These are phyloP conservation scores for Haplographium delicatum DNA, from an alignment of 495 filamentous ascomycete species.

Conservation along the genomic window DNA sequence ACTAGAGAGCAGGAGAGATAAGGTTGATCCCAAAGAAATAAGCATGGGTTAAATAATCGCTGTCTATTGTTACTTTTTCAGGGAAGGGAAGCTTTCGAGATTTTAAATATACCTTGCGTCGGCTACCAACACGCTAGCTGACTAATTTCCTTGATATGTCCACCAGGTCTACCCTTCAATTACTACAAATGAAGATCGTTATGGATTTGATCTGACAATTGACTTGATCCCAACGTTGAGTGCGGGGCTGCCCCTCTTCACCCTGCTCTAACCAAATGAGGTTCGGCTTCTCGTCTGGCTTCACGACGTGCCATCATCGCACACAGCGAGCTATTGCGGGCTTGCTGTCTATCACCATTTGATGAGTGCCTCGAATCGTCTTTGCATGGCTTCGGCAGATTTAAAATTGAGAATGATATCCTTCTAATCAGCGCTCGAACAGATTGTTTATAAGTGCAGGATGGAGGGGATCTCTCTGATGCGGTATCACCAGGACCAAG, in stretches of 20 bases:
- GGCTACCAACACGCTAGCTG: too few species aligned
- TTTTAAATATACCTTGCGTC: too few species aligned
- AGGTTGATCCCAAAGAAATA: too few species aligned
- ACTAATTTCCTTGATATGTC: too few species aligned
- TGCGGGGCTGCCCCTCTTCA: slow-evolving; percentile 2
- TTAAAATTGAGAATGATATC: slow-evolving; percentile 10
- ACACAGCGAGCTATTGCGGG: slow-evolving; percentile 4
- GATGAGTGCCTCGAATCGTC: slow-evolving; percentile 14
- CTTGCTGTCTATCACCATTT: slow-evolving; percentile 14
- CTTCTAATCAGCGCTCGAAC: slow-evolving; percentile 9
- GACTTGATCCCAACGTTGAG: slow-evolving; percentile 6
- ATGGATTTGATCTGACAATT: slow-evolving; percentile 8
- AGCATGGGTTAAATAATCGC: too few species aligned
- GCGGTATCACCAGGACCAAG: slow-evolving; percentile 6
- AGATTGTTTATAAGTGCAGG: slow-evolving; percentile 10
- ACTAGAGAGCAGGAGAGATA: too few species aligned
- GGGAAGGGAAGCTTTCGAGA: too few species aligned
- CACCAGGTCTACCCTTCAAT: too few species aligned
- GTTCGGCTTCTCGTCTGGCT: slow-evolving; percentile 7
- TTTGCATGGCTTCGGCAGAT: slow-evolving; percentile 10
- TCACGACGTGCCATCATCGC: neutral
- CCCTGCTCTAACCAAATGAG: slow-evolving; percentile 8
- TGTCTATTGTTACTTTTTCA: too few species aligned
- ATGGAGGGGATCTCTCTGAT: slow-evolving; percentile 12
- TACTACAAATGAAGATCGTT: neutral